Evolutionary conservation across 371 early-diverging fungal genomes (phyloP).

Genomic region (Mortierella sp.): DNA sequence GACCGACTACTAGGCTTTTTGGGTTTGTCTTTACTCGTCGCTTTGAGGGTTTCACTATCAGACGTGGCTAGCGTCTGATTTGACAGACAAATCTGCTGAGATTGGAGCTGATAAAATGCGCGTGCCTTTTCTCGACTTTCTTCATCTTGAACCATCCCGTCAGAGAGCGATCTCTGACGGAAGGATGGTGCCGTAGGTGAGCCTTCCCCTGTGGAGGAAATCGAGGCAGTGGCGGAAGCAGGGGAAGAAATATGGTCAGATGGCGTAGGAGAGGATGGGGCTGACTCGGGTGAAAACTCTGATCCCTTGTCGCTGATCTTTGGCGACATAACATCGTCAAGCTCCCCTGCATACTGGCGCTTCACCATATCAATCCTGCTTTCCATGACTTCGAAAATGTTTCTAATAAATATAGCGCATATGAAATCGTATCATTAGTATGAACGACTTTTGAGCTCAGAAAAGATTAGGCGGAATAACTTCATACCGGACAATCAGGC

Average conservation of each 20-base stretch:
- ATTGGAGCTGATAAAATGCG: slow-evolving; percentile 46
- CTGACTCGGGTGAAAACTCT: slow-evolving; percentile 20
- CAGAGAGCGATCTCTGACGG: slow-evolving; percentile 25
- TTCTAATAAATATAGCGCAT: slow-evolving; percentile 15
- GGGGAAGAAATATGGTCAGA: slow-evolving; percentile 5
- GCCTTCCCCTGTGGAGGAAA: slow-evolving; percentile 4
- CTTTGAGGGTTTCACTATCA: slow-evolving; percentile 15
- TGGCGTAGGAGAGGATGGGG: slow-evolving; percentile 32
- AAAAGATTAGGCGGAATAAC: background rate
- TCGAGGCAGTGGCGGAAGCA: background rate
- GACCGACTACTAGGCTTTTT: slow-evolving; percentile 48
- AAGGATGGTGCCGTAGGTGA: slow-evolving; percentile 14
- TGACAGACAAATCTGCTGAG: slow-evolving; percentile 36
- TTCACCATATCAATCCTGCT: slow-evolving; percentile 52
- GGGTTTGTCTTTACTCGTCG: slow-evolving; percentile 16
- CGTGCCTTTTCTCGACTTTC: slow-evolving; percentile 27
- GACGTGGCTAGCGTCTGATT: slow-evolving; percentile 34
- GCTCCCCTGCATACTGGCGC: slow-evolving; percentile 53
- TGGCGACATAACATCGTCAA: slow-evolving; percentile 27
- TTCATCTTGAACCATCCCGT: slow-evolving; percentile 31
- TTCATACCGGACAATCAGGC: slow-evolving; percentile 39
- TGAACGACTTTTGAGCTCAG: background rate
- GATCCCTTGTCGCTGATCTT: slow-evolving; percentile 32
- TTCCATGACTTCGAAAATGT: slow-evolving; percentile 54
- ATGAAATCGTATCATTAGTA: background rate